Conservation (phyloP, 2,329 filamentous ascomycete genomes). For the Camillea tinctor region DNA sequence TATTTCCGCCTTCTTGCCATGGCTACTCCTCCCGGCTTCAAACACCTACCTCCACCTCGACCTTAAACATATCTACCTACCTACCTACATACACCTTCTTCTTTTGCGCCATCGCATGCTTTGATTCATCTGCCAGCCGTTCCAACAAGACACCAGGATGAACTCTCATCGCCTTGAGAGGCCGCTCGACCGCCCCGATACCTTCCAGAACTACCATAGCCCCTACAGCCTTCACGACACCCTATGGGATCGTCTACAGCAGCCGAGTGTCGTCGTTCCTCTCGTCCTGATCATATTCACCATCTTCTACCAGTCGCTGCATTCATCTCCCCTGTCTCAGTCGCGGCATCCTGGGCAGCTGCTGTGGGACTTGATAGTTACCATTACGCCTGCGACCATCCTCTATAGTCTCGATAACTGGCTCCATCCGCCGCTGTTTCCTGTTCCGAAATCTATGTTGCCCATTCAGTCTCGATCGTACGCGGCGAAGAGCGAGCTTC, state of each 20-base stretch:
- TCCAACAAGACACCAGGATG: constrained; percentile 33
- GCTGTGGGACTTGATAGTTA: constrained; percentile 61
- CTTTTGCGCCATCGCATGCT: constrained; percentile 12
- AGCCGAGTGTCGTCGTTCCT: constrained; percentile 37
- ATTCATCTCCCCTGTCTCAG: constrained; percentile 25
- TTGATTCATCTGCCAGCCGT: constrained; percentile 2
- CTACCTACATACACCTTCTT: too few species aligned
- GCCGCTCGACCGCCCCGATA: constrained; percentile 29
- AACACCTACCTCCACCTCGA: constrained; percentile 10
- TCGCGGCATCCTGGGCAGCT: constrained; percentile 43
- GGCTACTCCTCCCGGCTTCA: constrained; percentile 16
- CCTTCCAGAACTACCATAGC: constrained; percentile 11
- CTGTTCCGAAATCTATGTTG: constrained; percentile 35
- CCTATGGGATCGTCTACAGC: constrained; percentile 33
- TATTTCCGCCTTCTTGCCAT: constrained; percentile 15
- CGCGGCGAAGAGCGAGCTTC: constrained; percentile 62
- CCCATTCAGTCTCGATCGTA: constrained; percentile 41
- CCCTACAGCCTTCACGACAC: constrained; percentile 21
- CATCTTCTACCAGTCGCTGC: constrained; percentile 36
- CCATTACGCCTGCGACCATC: constrained; percentile 53
- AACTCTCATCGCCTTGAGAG: constrained; percentile 34
- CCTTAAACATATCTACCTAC: constrained; percentile 6
- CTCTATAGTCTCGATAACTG: constrained; percentile 57
- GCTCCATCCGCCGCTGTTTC: constrained; percentile 48
- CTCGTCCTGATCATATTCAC: constrained; percentile 34